Percentiles rank a stretch among this genome's conserved stretches.
phyloP scores from a whole-genome alignment of 2,329 filamentous ascomycete species.

The Aspergillus clavatus region DNA sequence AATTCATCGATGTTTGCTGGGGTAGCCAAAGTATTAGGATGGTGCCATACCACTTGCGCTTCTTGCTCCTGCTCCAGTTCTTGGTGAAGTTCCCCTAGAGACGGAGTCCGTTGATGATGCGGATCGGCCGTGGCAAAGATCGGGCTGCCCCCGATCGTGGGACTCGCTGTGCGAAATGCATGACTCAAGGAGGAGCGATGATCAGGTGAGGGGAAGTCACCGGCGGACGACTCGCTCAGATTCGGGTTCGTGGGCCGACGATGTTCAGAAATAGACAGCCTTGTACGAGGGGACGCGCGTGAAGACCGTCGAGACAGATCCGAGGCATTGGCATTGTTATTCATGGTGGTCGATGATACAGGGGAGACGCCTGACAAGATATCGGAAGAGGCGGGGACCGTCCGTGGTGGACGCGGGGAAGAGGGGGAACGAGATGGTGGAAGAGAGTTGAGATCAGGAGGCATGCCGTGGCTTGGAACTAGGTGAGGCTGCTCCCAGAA shows the following conservation, averaged over 20 bases:
- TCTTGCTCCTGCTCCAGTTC: conserved; percentile 50
- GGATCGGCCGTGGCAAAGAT: conserved; percentile 43
- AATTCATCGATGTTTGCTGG: background rate
- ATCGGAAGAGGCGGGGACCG: conserved; percentile 49
- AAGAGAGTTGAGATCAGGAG: conserved; percentile 70
- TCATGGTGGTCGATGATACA: conserved; percentile 9
- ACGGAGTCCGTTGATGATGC: conserved; percentile 46
- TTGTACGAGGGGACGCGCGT: conserved; percentile 30
- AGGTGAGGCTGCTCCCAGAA: background rate
- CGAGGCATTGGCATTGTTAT: conserved; percentile 71
- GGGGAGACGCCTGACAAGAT: conserved; percentile 50
- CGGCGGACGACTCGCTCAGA: conserved; percentile 31
- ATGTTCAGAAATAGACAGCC: conserved; percentile 38
- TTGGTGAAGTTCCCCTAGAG: conserved; percentile 47
- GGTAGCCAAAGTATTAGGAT: conserved; percentile 6
- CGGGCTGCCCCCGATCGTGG: conserved; percentile 41
- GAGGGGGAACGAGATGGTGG: conserved; percentile 51
- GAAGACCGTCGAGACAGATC: conserved; percentile 49
- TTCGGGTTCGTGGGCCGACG: conserved; percentile 42
- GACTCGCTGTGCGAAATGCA: conserved; percentile 39
- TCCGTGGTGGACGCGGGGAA: conserved; percentile 33
- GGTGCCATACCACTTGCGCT: conserved; percentile 43
- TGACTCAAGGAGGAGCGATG: conserved; percentile 36
- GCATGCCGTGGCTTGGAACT: conserved; percentile 45
- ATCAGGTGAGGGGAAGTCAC: conserved; percentile 34